phyloP scores from a whole-genome alignment of 2,329 filamentous ascomycete genomes.

The Hypoxylon sp. region DNA sequence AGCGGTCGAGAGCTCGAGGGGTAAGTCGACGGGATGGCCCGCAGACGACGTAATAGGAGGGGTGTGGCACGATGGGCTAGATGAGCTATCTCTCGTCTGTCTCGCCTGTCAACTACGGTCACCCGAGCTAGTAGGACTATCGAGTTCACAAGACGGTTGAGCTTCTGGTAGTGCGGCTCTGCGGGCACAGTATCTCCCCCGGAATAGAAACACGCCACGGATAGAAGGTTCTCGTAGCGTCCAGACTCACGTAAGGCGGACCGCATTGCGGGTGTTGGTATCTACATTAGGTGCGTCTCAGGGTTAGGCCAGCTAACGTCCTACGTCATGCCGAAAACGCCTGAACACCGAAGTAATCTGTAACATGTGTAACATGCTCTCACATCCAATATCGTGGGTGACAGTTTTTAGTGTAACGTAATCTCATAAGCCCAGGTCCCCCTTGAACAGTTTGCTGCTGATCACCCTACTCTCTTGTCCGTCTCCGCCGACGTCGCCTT shows the following conservation, averaged over 20 bases:
- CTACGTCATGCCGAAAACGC: slow-evolving; percentile 35
- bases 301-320: neutral
- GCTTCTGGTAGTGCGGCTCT: too few species aligned
- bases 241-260: slow-evolving; percentile 5
- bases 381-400: neutral
- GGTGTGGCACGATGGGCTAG: slow-evolving; percentile 15
- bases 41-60: slow-evolving; percentile 20
- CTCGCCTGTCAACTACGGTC: too few species aligned
- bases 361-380: slow-evolving; percentile 1
- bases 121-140: too few species aligned
- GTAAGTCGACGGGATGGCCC: slow-evolving; percentile 9
- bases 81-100: too few species aligned
- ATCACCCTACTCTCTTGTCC: slow-evolving; percentile 57
- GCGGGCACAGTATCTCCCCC: too few species aligned
- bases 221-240: slow-evolving; percentile 14
- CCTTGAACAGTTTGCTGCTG: neutral
- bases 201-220: too few species aligned
- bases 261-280: slow-evolving; percentile 24
- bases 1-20: slow-evolving; percentile 2
- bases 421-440: slow-evolving; percentile 11
- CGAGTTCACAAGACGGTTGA: too few species aligned
- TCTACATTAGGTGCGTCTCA: slow-evolving; percentile 9
- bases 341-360: slow-evolving; percentile 28
- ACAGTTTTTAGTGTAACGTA: slow-evolving; percentile 20
- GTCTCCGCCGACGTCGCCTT: slow-evolving; percentile 61